Conservation (phyloP, 2,329 filamentous ascomycete genomes). For the Sarocladium strictum region DNA sequence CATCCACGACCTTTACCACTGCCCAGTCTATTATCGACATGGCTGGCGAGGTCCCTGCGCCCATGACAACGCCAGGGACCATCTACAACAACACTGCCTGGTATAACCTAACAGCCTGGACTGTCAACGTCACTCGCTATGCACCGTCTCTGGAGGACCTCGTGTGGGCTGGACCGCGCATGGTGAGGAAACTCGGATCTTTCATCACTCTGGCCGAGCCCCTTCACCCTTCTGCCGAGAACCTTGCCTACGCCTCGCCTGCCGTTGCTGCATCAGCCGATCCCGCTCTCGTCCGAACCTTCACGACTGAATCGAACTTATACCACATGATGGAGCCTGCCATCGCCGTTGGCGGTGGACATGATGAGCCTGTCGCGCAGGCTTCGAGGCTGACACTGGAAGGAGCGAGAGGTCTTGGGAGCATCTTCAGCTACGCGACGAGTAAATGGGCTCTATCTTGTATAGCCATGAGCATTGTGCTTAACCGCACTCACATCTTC, state of each 20-base stretch:
- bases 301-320: constrained; percentile 16
- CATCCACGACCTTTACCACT: neutral
- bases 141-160: constrained; percentile 63
- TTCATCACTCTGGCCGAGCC: constrained; percentile 55
- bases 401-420: constrained; percentile 65
- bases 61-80: constrained; percentile 5
- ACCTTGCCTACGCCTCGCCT: neutral
- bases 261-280: constrained; percentile 13
- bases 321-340: constrained; percentile 24
- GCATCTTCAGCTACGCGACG: constrained; percentile 83
- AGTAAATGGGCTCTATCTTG: constrained; percentile 90
- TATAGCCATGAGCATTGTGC: constrained; percentile 75
- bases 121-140: constrained; percentile 52
- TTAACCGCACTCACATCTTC: constrained; percentile 92
- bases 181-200: constrained; percentile 63
- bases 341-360: constrained; percentile 5
- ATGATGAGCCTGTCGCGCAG: constrained; percentile 4
- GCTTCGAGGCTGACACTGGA: constrained; percentile 49
- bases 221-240: constrained; percentile 50
- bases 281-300: constrained; percentile 12
- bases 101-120: constrained; percentile 51
- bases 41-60: neutral
- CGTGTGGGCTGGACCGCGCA: constrained; percentile 62
- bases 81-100: constrained; percentile 29
- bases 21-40: constrained; percentile 3